phyloP scores from a whole-genome alignment of 2,329 filamentous ascomycete species.

The Hypoxylon sp. region DNA sequence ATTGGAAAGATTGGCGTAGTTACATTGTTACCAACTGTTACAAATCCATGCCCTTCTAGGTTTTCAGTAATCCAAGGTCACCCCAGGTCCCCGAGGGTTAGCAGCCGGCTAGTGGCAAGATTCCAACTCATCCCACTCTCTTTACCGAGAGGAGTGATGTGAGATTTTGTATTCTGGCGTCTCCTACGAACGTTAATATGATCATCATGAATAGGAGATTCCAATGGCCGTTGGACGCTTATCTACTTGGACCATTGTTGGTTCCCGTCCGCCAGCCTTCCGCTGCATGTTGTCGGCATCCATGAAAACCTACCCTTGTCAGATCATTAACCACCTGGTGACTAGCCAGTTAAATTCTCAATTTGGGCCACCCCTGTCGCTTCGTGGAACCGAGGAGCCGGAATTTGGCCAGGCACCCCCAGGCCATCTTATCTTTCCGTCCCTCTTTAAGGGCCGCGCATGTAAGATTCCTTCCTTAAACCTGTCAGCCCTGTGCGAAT shows the following conservation, averaged over 20 bases:
- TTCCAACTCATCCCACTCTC: constrained; percentile 1
- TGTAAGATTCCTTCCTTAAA: constrained; percentile 7
- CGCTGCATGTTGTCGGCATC: constrained; percentile 16
- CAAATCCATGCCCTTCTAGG: background rate
- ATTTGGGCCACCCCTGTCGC: constrained; percentile 7
- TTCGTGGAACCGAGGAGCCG: constrained; percentile 26
- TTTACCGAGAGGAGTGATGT: constrained; percentile 17
- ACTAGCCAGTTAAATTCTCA: constrained; percentile 11
- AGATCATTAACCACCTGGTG: constrained; percentile 19
- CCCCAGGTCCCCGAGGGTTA: no score
- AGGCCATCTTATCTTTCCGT: constrained; percentile 24
- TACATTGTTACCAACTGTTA: no score
- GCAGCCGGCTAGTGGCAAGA: background rate
- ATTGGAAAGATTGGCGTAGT: no score
- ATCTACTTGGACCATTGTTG: constrained; percentile 20
- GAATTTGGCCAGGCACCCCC: constrained; percentile 30
- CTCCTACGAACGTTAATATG: constrained; percentile 1
- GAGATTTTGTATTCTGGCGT: constrained; percentile 12
- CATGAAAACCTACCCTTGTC: constrained; percentile 8
- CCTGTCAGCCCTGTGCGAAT: constrained; percentile 17
- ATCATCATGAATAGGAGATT: background rate
- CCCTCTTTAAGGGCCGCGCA: constrained; percentile 17
- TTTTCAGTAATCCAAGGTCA: background rate
- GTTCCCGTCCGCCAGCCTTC: no score
- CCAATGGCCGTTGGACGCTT: constrained; percentile 4